These are phyloP conservation scores for Nakazawaea ambrosiae DNA, from an alignment of 805 yeast species.

Conservation along the genomic window DNA sequence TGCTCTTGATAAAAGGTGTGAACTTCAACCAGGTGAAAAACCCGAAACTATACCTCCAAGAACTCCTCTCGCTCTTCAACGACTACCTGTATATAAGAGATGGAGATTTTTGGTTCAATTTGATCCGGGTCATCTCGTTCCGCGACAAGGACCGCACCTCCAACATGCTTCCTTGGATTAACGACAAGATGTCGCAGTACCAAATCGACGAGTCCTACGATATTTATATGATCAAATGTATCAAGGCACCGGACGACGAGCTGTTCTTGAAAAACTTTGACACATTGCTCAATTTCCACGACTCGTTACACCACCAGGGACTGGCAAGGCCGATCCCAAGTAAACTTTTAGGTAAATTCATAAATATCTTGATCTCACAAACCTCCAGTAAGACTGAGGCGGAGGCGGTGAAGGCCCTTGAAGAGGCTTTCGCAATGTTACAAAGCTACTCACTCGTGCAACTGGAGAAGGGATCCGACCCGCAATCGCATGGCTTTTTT, in stretches of 20 bases:
- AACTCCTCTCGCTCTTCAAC: neutral
- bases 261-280: constrained; percentile 7
- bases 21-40: constrained; percentile 4
- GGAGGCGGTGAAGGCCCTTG: neutral
- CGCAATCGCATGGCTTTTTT: neutral
- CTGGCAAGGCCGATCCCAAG: neutral
- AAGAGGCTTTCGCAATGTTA: constrained; percentile 6
- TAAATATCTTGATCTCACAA: constrained; percentile 2
- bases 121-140: neutral
- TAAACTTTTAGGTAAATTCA: constrained; percentile 3
- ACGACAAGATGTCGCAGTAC: neutral
- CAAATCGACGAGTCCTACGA: neutral
- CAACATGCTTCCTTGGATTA: neutral
- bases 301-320: neutral
- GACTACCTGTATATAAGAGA: neutral
- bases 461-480: neutral
- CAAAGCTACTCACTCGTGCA: neutral
- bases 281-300: constrained; percentile 5
- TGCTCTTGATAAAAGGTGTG: neutral
- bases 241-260: constrained; percentile 2
- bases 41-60: neutral
- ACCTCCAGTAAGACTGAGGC: neutral
- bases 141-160: neutral
- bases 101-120: constrained; percentile 2
- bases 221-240: constrained; percentile 2